These are phyloP conservation scores for Metarhizium sp. DNA, from an alignment of 2,329 filamentous ascomycete genomes.

Conservation along the genomic window DNA sequence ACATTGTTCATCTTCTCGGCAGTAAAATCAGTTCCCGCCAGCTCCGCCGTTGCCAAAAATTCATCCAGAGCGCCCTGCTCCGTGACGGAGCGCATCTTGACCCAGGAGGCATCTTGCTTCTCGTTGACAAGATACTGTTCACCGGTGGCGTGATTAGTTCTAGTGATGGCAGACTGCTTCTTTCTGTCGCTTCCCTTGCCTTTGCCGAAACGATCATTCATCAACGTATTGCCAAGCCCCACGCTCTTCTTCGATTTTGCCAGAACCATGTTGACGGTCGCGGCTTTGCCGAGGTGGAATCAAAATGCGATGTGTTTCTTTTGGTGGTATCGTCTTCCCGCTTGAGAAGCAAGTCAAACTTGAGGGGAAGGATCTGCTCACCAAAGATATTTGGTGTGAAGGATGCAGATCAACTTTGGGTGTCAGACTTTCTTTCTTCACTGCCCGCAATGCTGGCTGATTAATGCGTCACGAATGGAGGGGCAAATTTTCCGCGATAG, in stretches of 20 bases:
- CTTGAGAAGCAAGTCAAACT: background rate
- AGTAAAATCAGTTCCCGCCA: constrained; percentile 97
- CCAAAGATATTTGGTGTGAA: background rate
- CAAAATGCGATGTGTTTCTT: constrained; percentile 9
- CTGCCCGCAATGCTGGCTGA: constrained; percentile 18
- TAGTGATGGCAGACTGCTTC: constrained; percentile 48
- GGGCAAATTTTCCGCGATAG: constrained; percentile 35
- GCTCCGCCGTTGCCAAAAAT: constrained; percentile 88
- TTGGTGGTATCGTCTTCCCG: background rate
- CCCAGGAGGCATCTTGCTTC: constrained; percentile 85
- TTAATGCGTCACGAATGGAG: constrained; percentile 33
- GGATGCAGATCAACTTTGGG: background rate
- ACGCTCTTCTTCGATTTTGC: constrained; percentile 94
- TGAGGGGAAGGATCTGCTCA: background rate
- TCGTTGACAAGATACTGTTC: constrained; percentile 90
- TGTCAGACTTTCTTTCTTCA: background rate
- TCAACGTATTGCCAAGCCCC: constrained; percentile 91
- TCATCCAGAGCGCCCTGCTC: constrained; percentile 95
- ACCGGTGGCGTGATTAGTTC: constrained; percentile 70
- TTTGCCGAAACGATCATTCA: constrained; percentile 98
- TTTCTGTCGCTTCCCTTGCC: constrained; percentile 79
- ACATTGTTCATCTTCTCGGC: constrained; percentile 98
- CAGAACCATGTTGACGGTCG: constrained; percentile 38
- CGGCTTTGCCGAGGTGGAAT: background rate
- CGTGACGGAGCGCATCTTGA: constrained; percentile 98